Evolutionary conservation across 192 early-diverging fungal species (phyloP).

Genomic region (Ambispora gerdemannii): DNA sequence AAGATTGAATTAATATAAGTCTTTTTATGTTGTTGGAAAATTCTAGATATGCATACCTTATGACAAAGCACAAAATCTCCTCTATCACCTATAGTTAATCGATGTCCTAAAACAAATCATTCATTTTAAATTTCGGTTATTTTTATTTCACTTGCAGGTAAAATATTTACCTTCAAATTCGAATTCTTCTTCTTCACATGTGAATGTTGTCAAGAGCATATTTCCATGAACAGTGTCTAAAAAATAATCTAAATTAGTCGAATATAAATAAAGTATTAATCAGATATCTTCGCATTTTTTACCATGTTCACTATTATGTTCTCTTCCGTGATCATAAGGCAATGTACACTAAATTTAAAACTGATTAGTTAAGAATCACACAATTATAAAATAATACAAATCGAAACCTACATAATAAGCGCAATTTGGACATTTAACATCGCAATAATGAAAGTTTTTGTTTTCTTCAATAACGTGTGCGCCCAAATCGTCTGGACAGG

Average conservation of each 20-base stretch:
- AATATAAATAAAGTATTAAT: no score
- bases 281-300: no score
- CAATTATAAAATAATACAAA: background rate
- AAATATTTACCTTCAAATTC: conserved; percentile 11
- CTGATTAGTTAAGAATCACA: background rate
- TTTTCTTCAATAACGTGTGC: background rate
- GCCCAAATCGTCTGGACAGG: background rate
- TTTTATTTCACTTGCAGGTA: background rate
- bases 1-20: background rate
- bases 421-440: conserved; percentile 20
- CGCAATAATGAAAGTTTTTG: conserved; percentile 18
- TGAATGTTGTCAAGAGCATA: conserved; percentile 20
- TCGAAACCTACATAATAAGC: conserved; percentile 20
- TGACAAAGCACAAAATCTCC: conserved; percentile 27
- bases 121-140: no score
- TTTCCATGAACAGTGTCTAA: conserved; percentile 25
- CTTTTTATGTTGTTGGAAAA: background rate
- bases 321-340: conserved; percentile 8
- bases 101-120: background rate
- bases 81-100: conserved; percentile 20
- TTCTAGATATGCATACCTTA: conserved; percentile 4
- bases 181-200: background rate
- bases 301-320: background rate
- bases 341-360: conserved; percentile 7
- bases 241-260: background rate